Conservation (phyloP, 2,329 filamentous ascomycete species). For the Alternaria sp. region DNA sequence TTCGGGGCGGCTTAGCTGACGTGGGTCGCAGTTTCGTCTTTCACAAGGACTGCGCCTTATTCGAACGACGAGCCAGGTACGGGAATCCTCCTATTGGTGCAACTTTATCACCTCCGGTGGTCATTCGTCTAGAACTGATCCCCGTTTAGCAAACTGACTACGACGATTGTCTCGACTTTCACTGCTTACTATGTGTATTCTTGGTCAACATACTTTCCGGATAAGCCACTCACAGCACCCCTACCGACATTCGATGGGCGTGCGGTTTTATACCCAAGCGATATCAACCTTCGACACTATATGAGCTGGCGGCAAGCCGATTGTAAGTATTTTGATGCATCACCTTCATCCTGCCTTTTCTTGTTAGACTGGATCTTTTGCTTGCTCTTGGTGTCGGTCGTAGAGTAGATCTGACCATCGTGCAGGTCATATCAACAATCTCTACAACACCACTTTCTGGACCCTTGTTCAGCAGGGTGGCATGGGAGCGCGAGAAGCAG, state of each 20-base stretch:
- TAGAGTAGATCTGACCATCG: background rate
- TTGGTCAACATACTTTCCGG: slow-evolving; percentile 79
- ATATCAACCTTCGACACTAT: slow-evolving; percentile 86
- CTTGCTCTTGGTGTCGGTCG: background rate
- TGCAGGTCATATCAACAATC: slow-evolving; percentile 92
- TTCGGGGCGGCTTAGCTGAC: slow-evolving; percentile 33
- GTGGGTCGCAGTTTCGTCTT: slow-evolving; percentile 77
- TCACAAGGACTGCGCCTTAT: slow-evolving; percentile 79
- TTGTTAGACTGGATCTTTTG: background rate
- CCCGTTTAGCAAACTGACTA: slow-evolving; percentile 77
- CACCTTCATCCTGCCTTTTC: background rate
- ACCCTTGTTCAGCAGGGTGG: slow-evolving; percentile 79
- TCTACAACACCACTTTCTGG: slow-evolving; percentile 99
- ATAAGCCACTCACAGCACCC: slow-evolving; percentile 71
- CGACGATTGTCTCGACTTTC: slow-evolving; percentile 90
- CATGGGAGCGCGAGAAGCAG: slow-evolving; percentile 77
- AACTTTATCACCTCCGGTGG: background rate
- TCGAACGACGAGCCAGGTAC: slow-evolving; percentile 82
- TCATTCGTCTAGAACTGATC: slow-evolving; percentile 17
- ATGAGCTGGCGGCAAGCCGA: slow-evolving; percentile 97
- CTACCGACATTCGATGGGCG: slow-evolving; percentile 92
- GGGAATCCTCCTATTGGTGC: slow-evolving; percentile 11
- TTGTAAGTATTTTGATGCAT: slow-evolving; percentile 63
- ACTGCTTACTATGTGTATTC: slow-evolving; percentile 86
- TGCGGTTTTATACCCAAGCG: slow-evolving; percentile 85